Base-by-base conservation (phyloP, 306 rosid genomes). In the Quercus berberidifolia region DNA sequence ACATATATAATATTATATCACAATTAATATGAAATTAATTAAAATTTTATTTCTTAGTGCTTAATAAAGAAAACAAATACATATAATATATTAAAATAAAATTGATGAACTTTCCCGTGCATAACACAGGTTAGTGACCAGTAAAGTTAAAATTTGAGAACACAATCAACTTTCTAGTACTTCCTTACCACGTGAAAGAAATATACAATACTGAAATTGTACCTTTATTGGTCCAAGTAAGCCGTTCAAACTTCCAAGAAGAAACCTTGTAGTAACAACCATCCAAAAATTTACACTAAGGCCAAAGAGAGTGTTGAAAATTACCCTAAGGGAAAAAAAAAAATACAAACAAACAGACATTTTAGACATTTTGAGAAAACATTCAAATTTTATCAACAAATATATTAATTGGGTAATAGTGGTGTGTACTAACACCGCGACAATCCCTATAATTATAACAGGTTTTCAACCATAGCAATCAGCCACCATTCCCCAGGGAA, bases 391-490 rank as follows among this genome's bases (percentile, higher is more conserved):
- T 49, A 28, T 30, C 55, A 30, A 38, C 68, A 76, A 10, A 43
- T 4, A 14, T 57, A 56, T 57, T 18, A 57, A 68, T 56, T 65
- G 55, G 14, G 26, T 52, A 56, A 18, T 21, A 41, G 11, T 35
- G 49, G 60, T 38, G 46, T 5, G 58, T 25, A 75, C 94, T 85
- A 73, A 92, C 96, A 89, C 87, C 74, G 86, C 5, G 14, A 84
- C 20, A 58, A 76, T 70, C 75, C 97, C 97, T 2, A 92, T 67
- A 12, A 89, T 46, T 65, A 90, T 74, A 58, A 90, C 94, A 31
- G 95, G 95, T 83, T 90, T 91, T 55, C 94, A 93, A 75, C 99
- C 99, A 60, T 87, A 91, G 7, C 97, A 95, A 87, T 94, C 99
- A 54, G 99, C 89, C 62, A 87, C 23, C 3, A 90, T 65, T 77